A percentile compares a stretch with the other conserved stretches of the same genome.
Conservation (phyloP, 2,329 filamentous ascomycete genomes). For the Arthrinium phaeospermum region DNA sequence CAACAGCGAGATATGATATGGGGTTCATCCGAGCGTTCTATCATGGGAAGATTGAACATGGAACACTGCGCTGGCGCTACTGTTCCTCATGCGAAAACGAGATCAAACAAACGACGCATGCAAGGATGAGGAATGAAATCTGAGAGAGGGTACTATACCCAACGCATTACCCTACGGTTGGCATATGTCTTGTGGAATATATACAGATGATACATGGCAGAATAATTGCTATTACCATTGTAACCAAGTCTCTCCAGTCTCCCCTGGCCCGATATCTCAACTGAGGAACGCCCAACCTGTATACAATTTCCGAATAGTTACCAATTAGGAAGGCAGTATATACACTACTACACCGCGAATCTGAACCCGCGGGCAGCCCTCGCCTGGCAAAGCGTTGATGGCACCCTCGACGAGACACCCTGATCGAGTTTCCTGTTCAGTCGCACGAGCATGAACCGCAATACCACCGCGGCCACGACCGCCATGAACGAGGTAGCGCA, state of each 20-base stretch:
- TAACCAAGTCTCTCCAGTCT: not conserved
- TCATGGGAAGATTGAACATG: not conserved
- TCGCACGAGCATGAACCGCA: constrained; percentile 67
- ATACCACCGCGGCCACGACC: constrained; percentile 65
- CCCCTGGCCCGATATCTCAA: not conserved
- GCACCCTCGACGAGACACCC: constrained; percentile 63
- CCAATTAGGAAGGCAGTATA: not conserved
- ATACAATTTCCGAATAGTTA: not conserved
- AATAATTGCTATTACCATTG: not conserved
- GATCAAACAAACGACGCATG: not conserved
- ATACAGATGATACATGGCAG: not conserved
- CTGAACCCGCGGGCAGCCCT: constrained; percentile 68
- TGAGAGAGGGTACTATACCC: not conserved
- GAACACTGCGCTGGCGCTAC: not conserved
- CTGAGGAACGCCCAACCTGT: not conserved
- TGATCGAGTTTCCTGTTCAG: constrained; percentile 74
- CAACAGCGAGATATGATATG: not conserved
- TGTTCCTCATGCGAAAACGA: not conserved
- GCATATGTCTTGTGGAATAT: not conserved
- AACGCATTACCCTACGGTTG: not conserved
- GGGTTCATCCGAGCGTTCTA: not conserved
- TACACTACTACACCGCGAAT: constrained; percentile 58
- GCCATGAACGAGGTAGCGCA: constrained; percentile 68
- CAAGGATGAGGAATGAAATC: not conserved
- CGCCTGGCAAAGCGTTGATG: constrained; percentile 61